phyloP scores from a whole-genome alignment of 2,329 filamentous ascomycete genomes.

The Xylariaceae sp. region DNA sequence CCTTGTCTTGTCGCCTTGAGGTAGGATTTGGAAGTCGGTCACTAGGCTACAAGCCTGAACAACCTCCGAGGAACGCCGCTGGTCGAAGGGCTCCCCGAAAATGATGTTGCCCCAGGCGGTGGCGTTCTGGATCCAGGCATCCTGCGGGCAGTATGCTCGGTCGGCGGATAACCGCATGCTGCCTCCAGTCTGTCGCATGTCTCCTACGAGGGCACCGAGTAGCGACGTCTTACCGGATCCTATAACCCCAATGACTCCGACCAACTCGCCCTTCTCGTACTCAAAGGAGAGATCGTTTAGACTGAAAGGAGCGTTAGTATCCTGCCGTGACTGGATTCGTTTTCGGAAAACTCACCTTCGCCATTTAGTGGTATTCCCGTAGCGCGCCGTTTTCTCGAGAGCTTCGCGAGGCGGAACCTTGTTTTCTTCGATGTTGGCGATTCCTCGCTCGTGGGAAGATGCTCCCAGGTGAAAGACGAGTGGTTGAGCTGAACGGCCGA shows the following conservation, averaged over 20 bases:
- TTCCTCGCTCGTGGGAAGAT: conserved; percentile 51
- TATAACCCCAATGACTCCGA: conserved; percentile 82
- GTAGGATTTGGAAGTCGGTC: conserved; percentile 84
- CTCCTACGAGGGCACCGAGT: conserved; percentile 80
- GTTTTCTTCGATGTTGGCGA: too few species aligned
- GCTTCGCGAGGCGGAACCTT: too few species aligned
- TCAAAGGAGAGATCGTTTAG: conserved; percentile 60
- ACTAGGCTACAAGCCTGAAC: conserved; percentile 77
- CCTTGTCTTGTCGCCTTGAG: conserved; percentile 78
- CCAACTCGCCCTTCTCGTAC: conserved; percentile 66
- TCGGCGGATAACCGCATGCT: conserved; percentile 68
- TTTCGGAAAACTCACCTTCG: conserved; percentile 37
- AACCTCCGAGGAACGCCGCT: conserved; percentile 75
- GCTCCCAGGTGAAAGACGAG: conserved; percentile 85
- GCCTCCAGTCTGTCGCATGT: conserved; percentile 80
- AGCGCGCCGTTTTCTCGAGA: conserved; percentile 44
- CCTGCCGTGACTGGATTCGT: conserved; percentile 47
- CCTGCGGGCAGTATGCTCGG: conserved; percentile 88
- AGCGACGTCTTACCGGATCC: conserved; percentile 87
- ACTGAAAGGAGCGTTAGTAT: conserved; percentile 62
- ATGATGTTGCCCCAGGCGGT: conserved; percentile 82
- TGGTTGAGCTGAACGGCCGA: conserved; percentile 64
- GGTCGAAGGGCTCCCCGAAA: conserved; percentile 74
- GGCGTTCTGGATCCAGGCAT: conserved; percentile 95
- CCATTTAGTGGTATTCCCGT: conserved; percentile 35